Conservation (phyloP, 108 stramenopile genomes). For the Stephanodiscus triporus region DNA sequence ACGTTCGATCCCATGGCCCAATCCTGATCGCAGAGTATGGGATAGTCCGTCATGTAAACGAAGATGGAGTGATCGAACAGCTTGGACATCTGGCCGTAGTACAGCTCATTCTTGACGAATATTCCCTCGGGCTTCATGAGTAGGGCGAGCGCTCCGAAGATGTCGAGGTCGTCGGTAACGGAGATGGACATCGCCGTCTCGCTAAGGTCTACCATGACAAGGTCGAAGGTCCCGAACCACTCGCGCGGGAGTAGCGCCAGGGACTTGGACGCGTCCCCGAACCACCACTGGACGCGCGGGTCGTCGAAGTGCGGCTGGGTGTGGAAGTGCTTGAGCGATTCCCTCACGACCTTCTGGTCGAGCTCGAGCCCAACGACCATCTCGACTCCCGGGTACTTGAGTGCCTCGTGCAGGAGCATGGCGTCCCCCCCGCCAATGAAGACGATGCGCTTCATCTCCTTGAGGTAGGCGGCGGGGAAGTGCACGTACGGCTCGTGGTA, state of each 20-base stretch:
- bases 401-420: constrained; percentile 82
- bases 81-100: constrained; percentile 66
- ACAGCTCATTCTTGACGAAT: constrained; percentile 86
- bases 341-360: constrained; percentile 77
- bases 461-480: constrained; percentile 78
- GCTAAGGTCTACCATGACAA: constrained; percentile 85
- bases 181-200: constrained; percentile 77
- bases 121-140: constrained; percentile 84
- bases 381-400: constrained; percentile 82
- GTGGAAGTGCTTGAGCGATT: constrained; percentile 72
- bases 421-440: constrained; percentile 90
- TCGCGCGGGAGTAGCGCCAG: constrained; percentile 76
- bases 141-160: constrained; percentile 75
- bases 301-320: constrained; percentile 86
- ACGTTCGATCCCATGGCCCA: constrained; percentile 75
- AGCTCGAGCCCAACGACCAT: constrained; percentile 82
- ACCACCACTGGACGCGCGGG: constrained; percentile 89
- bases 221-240: constrained; percentile 84
- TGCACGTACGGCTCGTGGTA: constrained; percentile 83
- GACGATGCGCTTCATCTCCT: constrained; percentile 65
- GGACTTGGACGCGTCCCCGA: constrained; percentile 86
- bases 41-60: constrained; percentile 59
- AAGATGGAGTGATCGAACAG: constrained; percentile 66
- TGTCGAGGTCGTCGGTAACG: constrained; percentile 74
- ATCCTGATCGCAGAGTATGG: constrained; percentile 77